Evolutionary conservation across 2,329 filamentous ascomycete genomes (phyloP).

Genomic region (Fusarium sp.): DNA sequence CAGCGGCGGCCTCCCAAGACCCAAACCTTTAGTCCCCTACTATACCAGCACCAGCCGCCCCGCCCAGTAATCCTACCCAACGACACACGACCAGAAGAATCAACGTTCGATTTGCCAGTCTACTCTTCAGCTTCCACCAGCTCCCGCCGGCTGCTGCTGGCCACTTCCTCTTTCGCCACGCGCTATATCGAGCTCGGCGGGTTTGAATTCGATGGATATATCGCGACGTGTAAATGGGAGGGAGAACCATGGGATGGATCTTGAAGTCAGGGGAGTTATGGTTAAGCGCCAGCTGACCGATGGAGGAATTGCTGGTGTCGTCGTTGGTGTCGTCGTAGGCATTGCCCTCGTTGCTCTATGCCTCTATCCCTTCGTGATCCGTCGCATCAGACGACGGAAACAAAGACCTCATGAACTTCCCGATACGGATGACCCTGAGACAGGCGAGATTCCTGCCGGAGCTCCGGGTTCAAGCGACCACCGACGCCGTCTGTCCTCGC

Average conservation of each 20-base stretch:
- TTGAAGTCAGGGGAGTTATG: slow-evolving; percentile 31
- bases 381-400: slow-evolving; percentile 44
- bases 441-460: slow-evolving; percentile 36
- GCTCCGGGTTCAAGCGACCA: slow-evolving; percentile 27
- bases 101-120: slow-evolving; percentile 19
- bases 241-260: slow-evolving; percentile 39
- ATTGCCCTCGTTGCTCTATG: slow-evolving; percentile 49
- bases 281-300: slow-evolving; percentile 46
- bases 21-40: slow-evolving; percentile 9
- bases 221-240: slow-evolving; percentile 34
- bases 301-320: slow-evolving; percentile 51
- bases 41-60: slow-evolving; percentile 26
- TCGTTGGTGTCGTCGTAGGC: slow-evolving; percentile 50
- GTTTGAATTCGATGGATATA: slow-evolving; percentile 36
- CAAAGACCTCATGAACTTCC: slow-evolving; percentile 36
- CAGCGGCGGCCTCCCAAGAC: slow-evolving; percentile 42
- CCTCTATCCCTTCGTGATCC: slow-evolving; percentile 52
- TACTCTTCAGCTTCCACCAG: slow-evolving; percentile 27
- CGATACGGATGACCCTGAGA: slow-evolving; percentile 45
- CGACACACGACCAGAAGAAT: slow-evolving; percentile 24
- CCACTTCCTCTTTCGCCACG: slow-evolving; percentile 18
- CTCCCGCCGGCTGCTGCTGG: slow-evolving; percentile 39
- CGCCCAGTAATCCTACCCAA: slow-evolving; percentile 29
- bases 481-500: slow-evolving; percentile 49
- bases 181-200: slow-evolving; percentile 15